phyloP scores from a whole-genome alignment of 2,329 filamentous ascomycete genomes.

The Sarocladium kiliense region DNA sequence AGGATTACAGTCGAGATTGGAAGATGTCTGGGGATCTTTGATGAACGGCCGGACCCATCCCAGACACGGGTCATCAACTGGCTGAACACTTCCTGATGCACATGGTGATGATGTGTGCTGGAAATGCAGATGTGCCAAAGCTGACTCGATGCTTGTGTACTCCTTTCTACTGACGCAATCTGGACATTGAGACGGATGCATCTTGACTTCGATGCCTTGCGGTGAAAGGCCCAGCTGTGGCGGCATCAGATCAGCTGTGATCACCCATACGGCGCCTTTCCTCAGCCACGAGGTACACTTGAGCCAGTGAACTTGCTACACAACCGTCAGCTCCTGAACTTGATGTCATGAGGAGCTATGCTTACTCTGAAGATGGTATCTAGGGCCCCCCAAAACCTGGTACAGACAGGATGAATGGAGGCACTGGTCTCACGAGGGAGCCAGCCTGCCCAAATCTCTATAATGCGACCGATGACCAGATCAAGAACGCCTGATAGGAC shows the following conservation, averaged over 20 bases:
- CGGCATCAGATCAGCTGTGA: background rate
- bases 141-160: background rate
- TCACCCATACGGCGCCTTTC: background rate
- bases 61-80: background rate
- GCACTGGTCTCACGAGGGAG: too few species aligned
- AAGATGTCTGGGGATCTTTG: background rate
- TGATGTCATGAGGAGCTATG: background rate
- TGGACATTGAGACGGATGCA: background rate
- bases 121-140: background rate
- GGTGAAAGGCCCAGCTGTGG: background rate
- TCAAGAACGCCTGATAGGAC: too few species aligned
- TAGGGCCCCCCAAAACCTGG: slow-evolving; percentile 16
- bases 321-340: background rate
- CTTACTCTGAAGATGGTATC: slow-evolving; percentile 13
- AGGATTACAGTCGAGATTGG: too few species aligned
- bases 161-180: background rate
- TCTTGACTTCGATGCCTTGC: too few species aligned
- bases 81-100: background rate
- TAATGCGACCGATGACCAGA: too few species aligned
- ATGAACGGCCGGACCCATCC: background rate
- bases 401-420: slow-evolving; percentile 12
- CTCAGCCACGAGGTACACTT: too few species aligned
- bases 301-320: slow-evolving; percentile 4
- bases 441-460: too few species aligned
- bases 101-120: background rate